Conservation (phyloP, 257 asterid species). For the Scutellaria galericulata region DNA sequence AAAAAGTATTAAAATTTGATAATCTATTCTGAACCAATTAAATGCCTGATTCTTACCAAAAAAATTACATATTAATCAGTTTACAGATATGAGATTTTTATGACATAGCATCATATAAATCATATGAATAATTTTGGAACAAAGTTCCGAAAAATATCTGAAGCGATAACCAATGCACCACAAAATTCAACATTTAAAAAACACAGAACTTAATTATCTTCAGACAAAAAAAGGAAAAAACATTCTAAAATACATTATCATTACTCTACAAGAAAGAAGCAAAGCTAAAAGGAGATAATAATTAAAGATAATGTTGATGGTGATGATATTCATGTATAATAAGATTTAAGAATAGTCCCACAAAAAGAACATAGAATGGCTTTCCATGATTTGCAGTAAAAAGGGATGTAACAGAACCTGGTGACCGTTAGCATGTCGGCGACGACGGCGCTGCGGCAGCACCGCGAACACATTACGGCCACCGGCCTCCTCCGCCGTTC, state of each 20-base stretch:
- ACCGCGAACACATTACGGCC: slow-evolving; percentile 81
- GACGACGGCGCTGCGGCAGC: slow-evolving; percentile 69
- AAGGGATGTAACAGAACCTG: slow-evolving; percentile 76
- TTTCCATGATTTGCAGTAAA: slow-evolving; percentile 77
- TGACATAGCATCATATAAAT: too few species aligned
- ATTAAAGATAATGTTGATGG: background rate
- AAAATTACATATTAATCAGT: too few species aligned
- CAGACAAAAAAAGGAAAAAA: background rate
- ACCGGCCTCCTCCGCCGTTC: slow-evolving; percentile 63
- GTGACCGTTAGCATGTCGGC: slow-evolving; percentile 80
- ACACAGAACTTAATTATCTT: too few species aligned
- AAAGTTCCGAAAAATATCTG: too few species aligned
- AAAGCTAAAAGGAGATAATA: background rate
- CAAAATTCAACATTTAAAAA: too few species aligned
- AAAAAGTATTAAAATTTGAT: too few species aligned
- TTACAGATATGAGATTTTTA: too few species aligned
- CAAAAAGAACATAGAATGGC: slow-evolving; percentile 74
- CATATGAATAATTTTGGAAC: too few species aligned
- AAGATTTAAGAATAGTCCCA: slow-evolving; percentile 73
- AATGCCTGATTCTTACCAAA: too few species aligned
- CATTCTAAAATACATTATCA: too few species aligned
- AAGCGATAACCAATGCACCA: too few species aligned
- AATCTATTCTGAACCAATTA: too few species aligned
- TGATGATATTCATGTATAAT: slow-evolving; percentile 16
- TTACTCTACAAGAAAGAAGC: background rate